Base-by-base conservation (phyloP, 192 early-diverging fungal species). In the Linnemannia exigua region DNA sequence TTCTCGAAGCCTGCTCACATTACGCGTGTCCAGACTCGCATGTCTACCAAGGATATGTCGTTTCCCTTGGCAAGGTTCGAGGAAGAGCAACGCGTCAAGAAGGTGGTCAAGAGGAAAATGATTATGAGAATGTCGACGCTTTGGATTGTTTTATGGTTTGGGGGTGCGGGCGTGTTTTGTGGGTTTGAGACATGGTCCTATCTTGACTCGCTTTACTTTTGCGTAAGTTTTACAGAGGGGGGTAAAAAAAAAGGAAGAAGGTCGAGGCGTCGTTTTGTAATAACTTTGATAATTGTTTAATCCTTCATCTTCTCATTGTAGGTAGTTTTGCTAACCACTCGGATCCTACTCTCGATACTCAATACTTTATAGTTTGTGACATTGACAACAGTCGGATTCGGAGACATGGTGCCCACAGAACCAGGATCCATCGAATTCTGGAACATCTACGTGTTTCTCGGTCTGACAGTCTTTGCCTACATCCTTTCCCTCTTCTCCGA, bases 351-450 rank as follows among this genome's bases (percentile, higher is more conserved):
- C n/a, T n/a, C n/a, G n/a, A n/a, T n/a, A n/a, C n/a, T n/a, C n/a
- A n/a, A n/a, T 19, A 58, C 1, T 20, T 25, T 20, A 58, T 76
- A 82, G 80, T 82, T 75, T 67, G 84, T 86, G 37, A 86, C 84
- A 5, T 41, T 86, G 3, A 86, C 84, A 4, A 86, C 84, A 8
- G 80, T 80, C 15, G 84, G 84, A 47, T 86, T 86, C 41, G 84
- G 84, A 35, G 84, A 86, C 84, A 80, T 74, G 61, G 74, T 80
- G 4, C 84, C 78, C 8, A 19, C 37, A 22, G 69, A 86, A 76
- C 84, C 84, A 61, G 84, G 84, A 19, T 79, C 84, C 11, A 86
- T 86, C 69, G 84, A 86, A 70, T 86, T 86, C 44, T 86, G 84
- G 84, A 86, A 86, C 35, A 73, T 86, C 31, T 86, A 86, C 33